Base-by-base conservation (phyloP, 2,329 filamentous ascomycete genomes). In the Fusarium verrucosum region DNA sequence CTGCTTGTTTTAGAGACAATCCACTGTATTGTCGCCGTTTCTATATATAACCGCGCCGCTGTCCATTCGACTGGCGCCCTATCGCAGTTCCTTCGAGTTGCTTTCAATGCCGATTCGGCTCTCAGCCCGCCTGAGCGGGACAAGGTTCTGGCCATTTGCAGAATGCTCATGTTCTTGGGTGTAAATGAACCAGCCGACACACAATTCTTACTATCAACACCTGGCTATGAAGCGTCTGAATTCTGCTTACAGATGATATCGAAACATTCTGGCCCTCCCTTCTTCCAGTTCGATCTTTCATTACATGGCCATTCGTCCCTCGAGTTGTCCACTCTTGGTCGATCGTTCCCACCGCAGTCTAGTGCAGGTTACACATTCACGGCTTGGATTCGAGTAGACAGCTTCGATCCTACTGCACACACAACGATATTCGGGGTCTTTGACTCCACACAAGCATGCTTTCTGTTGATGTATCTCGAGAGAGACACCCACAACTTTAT, bases 371-470 rank as follows among this genome's bases (percentile, higher is more conserved):
- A 98, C 78, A 96, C 93, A 1, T 90, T 99, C 60, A 87, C 91
- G 41, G 87, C 92, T 1, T 99, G 95, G 95, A 85, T 97, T 45
- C 88, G 91, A 19, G 87, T 99, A 58, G 94, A 98, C 75, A 83
- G 87, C 36, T 98, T 95, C 75, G 96, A 99, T 75, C 80, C 86
- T 7, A 86, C 87, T 41, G 89, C 91, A 16, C 95, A 99, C 75
- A 99, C 95, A 1, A 99, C 95, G 0, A 85, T 99, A 14, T 99
- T 99, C 75, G 95, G 95, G 23, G 92, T 95, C 10, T 98, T 96
- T 76, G 95, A 99, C 77, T 84, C 89, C 5, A 92, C 88, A 7
- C 94, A 98, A 76, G 92, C 92, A 7, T 99, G 95, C 76, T 99
- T 99, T 72, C 80, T 99, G 32, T 87, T 99, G 69, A 89, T 93